Conservation (phyloP, 208 protist species). For the Blastocrithidia nonstop region DNA sequence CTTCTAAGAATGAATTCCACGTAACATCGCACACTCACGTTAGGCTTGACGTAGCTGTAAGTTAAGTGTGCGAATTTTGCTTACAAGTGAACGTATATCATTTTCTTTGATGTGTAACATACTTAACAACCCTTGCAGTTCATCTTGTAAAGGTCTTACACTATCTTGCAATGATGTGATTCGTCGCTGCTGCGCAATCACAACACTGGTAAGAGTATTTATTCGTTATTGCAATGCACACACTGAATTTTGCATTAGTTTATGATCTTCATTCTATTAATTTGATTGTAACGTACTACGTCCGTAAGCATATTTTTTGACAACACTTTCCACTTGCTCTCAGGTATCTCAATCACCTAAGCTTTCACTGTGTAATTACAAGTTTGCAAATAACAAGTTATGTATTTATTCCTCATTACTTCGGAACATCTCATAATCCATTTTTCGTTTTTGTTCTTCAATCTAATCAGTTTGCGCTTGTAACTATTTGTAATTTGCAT, state of each 20-base stretch:
- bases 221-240: constrained; percentile 19
- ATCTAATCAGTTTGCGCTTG: constrained; percentile 45
- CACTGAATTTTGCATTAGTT: no score
- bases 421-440: constrained; percentile 31
- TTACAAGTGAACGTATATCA: constrained; percentile 22
- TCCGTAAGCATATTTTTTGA: constrained; percentile 61
- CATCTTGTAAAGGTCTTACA: constrained; percentile 16
- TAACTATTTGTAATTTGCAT: constrained; percentile 54
- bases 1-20: constrained; percentile 6
- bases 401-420: constrained; percentile 57
- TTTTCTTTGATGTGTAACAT: constrained; percentile 35
- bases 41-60: constrained; percentile 39
- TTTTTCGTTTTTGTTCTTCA: constrained; percentile 19
- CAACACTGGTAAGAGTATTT: constrained; percentile 5
- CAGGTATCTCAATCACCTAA: constrained; percentile 71
- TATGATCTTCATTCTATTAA: constrained; percentile 3
- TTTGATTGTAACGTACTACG: constrained; percentile 5
- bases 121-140: constrained; percentile 30
- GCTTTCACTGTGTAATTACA: constrained; percentile 10
- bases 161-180: constrained; percentile 7
- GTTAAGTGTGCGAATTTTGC: constrained; percentile 13
- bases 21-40: constrained; percentile 17
- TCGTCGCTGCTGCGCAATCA: constrained; percentile 3
- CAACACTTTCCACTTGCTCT: constrained; percentile 36
- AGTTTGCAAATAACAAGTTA: constrained; percentile 25